phyloP scores from a whole-genome alignment of 1,284 basidiomycete species.

The Cryptococcus sp. region DNA sequence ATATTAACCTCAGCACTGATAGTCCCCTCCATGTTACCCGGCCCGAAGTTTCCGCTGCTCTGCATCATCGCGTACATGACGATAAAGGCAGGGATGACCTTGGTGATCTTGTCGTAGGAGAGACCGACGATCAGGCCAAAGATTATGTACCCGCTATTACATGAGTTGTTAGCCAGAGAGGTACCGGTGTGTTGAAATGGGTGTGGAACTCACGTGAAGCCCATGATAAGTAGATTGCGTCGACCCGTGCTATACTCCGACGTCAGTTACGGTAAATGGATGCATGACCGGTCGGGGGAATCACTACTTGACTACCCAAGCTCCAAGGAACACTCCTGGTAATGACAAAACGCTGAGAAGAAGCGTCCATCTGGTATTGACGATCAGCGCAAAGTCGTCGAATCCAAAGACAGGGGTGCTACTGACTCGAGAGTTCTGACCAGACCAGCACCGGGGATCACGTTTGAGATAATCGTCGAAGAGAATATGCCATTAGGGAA shows the following conservation, averaged over 20 bases:
- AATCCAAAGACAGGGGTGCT: conserved; percentile 1
- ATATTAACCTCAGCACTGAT: conserved; percentile 56
- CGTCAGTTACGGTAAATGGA: background rate
- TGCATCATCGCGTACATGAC: conserved; percentile 26
- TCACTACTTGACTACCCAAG: conserved; percentile 60
- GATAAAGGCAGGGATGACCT: conserved; percentile 55
- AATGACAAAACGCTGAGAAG: conserved; percentile 65
- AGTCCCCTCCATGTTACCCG: conserved; percentile 68
- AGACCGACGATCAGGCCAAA: conserved; percentile 67
- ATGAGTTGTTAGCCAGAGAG: too few relatives aligned
- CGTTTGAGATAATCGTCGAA: conserved; percentile 61
- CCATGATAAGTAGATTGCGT: conserved; percentile 59
- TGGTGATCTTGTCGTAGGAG: conserved; percentile 63
- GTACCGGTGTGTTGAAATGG: background rate
- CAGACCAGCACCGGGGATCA: conserved; percentile 58
- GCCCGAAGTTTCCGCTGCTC: conserved; percentile 63
- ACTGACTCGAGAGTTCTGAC: conserved; percentile 52
- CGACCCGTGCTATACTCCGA: conserved; percentile 21
- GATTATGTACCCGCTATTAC: conserved; percentile 60
- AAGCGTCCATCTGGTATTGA: conserved; percentile 64
- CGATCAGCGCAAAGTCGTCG: background rate
- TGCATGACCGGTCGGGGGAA: conserved; percentile 8
- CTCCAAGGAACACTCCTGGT: conserved; percentile 64
- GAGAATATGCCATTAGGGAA: conserved; percentile 66
- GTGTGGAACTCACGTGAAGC: conserved; percentile 53